Base-by-base conservation (phyloP, 2,329 filamentous ascomycete genomes). In the Lasiodiplodia gonubiensis region DNA sequence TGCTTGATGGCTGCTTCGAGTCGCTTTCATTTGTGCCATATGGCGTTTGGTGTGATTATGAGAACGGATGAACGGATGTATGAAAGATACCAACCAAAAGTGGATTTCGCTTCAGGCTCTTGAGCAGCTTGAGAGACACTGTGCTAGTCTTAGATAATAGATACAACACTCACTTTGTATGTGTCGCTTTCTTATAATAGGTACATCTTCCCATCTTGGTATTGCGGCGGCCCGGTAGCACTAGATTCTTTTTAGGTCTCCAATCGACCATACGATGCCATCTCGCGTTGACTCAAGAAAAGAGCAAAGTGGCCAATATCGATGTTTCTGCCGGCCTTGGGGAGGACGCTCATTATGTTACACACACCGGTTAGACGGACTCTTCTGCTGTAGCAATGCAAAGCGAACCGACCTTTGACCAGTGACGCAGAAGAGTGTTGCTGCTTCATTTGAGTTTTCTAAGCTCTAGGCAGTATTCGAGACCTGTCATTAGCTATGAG, bases 31-130 rank as follows among this genome's bases (percentile, higher is more conserved):
- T n/a, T 21, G 18, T 63, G 30, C 35, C 25, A 63, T 46, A n/a
- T 23, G 59, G 59, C 35, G 59, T 63, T 63, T n/a, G 6, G 30
- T n/a, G 18, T 51, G 16, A 51, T 63, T 51, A 33, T 46, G 59
- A 14, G 25, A 51, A 39, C 23, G 10, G 30, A 16, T 21, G 35
- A 51, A 18, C 25, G n/a, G n/a, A n/a, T 25, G 30, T 3, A 46
- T 46, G 42, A 51, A 12, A 37, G 53, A 55, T 25, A 63, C 59
- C 59, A 63, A 21, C 42, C 35, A 61, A 48, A 59, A 37, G 6
- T 21, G 23, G 30, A 27, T 33, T 5, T 42, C 16, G 12, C 18
- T 42, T 10, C 12, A 57, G n/a, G 53, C 35, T 37, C 35, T 23
- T 30, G 2, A 7, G 39, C 39, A 18, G 16, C 39, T 18, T 7